phyloP scores from a whole-genome alignment of 352 stramenopile genomes.

The Thraustotheca clavata region DNA sequence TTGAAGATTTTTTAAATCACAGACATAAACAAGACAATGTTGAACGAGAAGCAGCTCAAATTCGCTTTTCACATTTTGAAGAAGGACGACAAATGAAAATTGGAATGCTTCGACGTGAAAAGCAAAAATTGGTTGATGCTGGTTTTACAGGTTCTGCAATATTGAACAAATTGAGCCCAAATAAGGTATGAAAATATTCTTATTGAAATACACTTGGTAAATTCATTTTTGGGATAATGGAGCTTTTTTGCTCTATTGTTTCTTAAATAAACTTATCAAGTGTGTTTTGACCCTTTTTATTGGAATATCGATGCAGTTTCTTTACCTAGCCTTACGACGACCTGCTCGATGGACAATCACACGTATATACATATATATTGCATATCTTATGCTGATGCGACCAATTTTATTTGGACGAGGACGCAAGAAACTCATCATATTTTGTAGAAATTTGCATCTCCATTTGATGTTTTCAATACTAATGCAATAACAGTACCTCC shows the following conservation, averaged over 20 bases:
- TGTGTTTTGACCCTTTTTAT: not conserved
- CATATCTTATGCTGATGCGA: not conserved
- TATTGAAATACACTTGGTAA: too few species aligned
- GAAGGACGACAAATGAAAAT: conserved; percentile 53
- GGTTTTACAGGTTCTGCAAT: conserved; percentile 10
- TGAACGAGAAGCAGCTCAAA: conserved; percentile 60
- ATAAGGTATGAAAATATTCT: conserved; percentile 6
- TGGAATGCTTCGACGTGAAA: conserved; percentile 41
- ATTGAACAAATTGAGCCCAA: conserved; percentile 1
- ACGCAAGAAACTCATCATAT: too few species aligned
- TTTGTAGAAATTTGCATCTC: conserved; percentile 8
- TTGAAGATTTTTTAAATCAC: conserved; percentile 47
- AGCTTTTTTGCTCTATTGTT: too few species aligned
- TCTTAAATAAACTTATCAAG: too few species aligned
- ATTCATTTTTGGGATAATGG: too few species aligned
- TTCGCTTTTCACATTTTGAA: conserved; percentile 68
- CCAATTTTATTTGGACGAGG: too few species aligned
- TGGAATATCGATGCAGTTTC: not conserved
- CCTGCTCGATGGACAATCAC: too few species aligned
- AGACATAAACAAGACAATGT: conserved; percentile 50
- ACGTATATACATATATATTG: not conserved
- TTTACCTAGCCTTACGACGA: conserved; percentile 1
- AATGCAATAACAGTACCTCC: not conserved
- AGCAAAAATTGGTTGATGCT: conserved; percentile 38
- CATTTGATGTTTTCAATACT: conserved; percentile 18